Conservation (phyloP, 768 basidiomycete genomes). For the Nidularia pulvinata region DNA sequence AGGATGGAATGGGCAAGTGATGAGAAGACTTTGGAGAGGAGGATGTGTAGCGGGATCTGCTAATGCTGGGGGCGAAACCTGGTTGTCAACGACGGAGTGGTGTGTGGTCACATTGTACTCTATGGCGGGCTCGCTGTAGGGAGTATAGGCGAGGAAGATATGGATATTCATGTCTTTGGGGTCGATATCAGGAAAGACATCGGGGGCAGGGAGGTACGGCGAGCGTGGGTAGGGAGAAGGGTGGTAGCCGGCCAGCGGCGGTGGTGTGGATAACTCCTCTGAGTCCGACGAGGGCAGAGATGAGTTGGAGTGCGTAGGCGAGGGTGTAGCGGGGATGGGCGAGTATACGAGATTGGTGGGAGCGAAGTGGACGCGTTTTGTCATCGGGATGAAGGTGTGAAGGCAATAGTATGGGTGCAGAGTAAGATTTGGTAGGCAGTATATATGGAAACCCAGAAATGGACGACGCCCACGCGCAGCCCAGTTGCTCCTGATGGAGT, state of each 20-base stretch:
- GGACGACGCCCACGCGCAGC: too few species aligned
- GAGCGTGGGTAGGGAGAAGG: slow-evolving; percentile 27
- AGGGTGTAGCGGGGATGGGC: slow-evolving; percentile 27
- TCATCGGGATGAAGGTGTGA: slow-evolving; percentile 13
- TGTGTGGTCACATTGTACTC: slow-evolving; percentile 34
- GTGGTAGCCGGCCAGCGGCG: slow-evolving; percentile 21
- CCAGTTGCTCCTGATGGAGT: too few species aligned
- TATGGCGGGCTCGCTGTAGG: slow-evolving; percentile 27
- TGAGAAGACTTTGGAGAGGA: slow-evolving; percentile 27
- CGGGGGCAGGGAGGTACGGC: slow-evolving; percentile 10
- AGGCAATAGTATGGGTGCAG: slow-evolving; percentile 9
- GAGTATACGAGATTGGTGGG: slow-evolving; percentile 32
- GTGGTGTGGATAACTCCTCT: slow-evolving; percentile 34
- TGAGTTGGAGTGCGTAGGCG: slow-evolving; percentile 30
- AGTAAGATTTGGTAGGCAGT: too few species aligned
- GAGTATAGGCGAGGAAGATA: slow-evolving; percentile 35
- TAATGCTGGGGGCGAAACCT: slow-evolving; percentile 27
- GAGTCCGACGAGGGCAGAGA: slow-evolving; percentile 34
- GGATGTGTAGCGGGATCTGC: slow-evolving; percentile 41
- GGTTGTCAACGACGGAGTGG: slow-evolving; percentile 20
- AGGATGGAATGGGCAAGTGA: slow-evolving; percentile 28
- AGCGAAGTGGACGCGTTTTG: slow-evolving; percentile 42
- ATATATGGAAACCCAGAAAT: too few species aligned
- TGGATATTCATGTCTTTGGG: slow-evolving; percentile 36
- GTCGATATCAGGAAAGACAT: slow-evolving; percentile 16